Evolutionary conservation across 805 yeast species (phyloP), one percentile per base, ranked within the genome.

Genomic region (Candida lessepsii): DNA sequence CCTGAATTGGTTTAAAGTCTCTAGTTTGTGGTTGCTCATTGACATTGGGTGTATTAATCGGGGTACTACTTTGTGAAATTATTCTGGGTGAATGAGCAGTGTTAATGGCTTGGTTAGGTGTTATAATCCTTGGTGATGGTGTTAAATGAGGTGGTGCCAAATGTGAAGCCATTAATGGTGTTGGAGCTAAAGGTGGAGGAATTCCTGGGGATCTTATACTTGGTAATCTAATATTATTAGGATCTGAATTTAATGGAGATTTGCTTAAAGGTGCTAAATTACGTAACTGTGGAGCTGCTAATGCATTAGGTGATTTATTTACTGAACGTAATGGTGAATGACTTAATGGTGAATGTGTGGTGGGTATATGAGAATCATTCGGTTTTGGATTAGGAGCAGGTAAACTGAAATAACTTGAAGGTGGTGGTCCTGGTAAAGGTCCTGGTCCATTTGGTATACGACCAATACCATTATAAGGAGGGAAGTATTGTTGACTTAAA

Each of bases 371-470:
- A 11, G 11, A 7, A 9, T 33, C 28, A 24, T 21, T 10, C 35
- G n/a, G 30, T 5, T 30, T 33, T 11, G 27, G 3, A 26, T 13
- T 13, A 11, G 37, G 29, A 5, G 18, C 2, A 11, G 37, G 37
- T 7, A 34, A 25, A 16, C 16, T 37, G 27, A 29, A 36, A 14
- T 33, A 29, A 15, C 41, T 41, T 17, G 53, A 48, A 16, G 70
- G 68, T 3, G 70, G 66, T 3, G 73, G 72, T 1, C 70, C 70
- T 0, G 71, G 72, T 9, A 65, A 51, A 1, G 71, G 71, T 2
- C 71, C 71, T 0, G 71, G 72, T 2, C 70, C 71, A 47, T 66
- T 64, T 17, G 71, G 71, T 10, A 63, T 45, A 27, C 70, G 53
- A 4, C 65, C 67, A 9, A 47, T 49, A 4, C 70, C 67, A 20